phyloP scores from a whole-genome alignment of 139 green algal species.

The Deuterostichococcus epilithicus region DNA sequence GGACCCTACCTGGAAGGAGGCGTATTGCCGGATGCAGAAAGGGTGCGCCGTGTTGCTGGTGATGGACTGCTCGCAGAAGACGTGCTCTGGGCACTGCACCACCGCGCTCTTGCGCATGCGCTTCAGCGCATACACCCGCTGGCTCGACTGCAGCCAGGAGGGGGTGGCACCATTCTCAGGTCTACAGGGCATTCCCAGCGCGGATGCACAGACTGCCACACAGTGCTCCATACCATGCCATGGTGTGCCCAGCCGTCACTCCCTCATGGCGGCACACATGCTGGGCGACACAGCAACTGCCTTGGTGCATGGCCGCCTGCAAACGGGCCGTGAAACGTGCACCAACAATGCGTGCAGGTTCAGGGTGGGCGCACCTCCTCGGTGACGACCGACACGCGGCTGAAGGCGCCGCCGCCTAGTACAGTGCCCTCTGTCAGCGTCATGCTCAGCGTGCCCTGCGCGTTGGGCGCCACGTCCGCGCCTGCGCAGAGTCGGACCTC shows the following conservation, averaged over 20 bases:
- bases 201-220: too few relatives aligned
- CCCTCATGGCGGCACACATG: too few relatives aligned
- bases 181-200: too few relatives aligned
- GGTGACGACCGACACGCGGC: slow-evolving; percentile 68
- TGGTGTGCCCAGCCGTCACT: too few relatives aligned
- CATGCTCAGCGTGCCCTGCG: slow-evolving; percentile 25
- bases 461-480: not conserved
- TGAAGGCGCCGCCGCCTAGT: slow-evolving; percentile 87
- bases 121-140: slow-evolving; percentile 87
- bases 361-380: slow-evolving; percentile 1
- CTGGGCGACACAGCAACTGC: not conserved
- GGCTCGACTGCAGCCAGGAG: slow-evolving; percentile 46
- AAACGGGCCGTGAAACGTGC: not conserved
- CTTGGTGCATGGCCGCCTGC: not conserved
- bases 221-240: too few relatives aligned
- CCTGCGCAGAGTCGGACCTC: too few relatives aligned
- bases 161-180: too few relatives aligned
- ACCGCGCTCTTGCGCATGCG: slow-evolving; percentile 88
- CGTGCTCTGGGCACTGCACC: slow-evolving; percentile 89
- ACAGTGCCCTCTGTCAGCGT: slow-evolving; percentile 76
- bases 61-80: slow-evolving; percentile 94
- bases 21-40: slow-evolving; percentile 95
- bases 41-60: slow-evolving; percentile 88
- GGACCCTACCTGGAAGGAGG: slow-evolving; percentile 72
- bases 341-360: not conserved